A percentile compares a stretch with the other conserved stretches of the same genome.
phyloP scores from a whole-genome alignment of 2,329 filamentous ascomycete species.

The Ophiocordyceps australis region DNA sequence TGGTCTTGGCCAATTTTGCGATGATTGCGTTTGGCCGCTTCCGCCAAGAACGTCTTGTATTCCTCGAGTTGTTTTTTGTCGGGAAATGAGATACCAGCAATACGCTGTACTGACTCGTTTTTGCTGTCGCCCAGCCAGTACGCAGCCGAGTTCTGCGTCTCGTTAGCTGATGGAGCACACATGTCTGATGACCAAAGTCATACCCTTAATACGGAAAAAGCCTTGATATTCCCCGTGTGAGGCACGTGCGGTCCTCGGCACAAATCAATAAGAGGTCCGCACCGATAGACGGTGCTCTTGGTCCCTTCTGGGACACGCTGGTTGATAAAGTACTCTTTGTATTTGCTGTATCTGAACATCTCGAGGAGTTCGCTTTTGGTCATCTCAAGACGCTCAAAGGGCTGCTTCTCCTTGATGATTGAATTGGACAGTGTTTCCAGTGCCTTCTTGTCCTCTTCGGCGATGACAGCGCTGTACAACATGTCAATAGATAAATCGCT shows the following conservation, averaged over 20 bases:
- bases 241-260: conserved; percentile 92
- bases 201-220: conserved; percentile 78
- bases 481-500: conserved; percentile 7
- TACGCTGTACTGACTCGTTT: conserved; percentile 90
- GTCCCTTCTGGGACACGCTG: conserved; percentile 57
- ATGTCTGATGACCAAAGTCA: too few species aligned
- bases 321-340: conserved; percentile 92
- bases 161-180: neutral
- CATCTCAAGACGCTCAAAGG: conserved; percentile 76
- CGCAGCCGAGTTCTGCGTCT: conserved; percentile 44
- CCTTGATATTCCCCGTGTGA: conserved; percentile 79
- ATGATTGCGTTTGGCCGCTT: conserved; percentile 96
- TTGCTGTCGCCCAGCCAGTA: conserved; percentile 90
- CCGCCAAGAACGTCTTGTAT: conserved; percentile 87
- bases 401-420: conserved; percentile 93
- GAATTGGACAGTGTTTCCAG: conserved; percentile 64
- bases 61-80: conserved; percentile 91
- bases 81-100: conserved; percentile 88
- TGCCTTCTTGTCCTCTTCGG: conserved; percentile 70
- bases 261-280: conserved; percentile 84
- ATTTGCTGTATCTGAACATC: conserved; percentile 95
- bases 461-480: conserved; percentile 45
- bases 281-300: conserved; percentile 85
- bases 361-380: conserved; percentile 83
- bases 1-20: conserved; percentile 87